Evolutionary conservation across 805 yeast genomes (phyloP).

Genomic region (Sungouiozyma intestinalis): DNA sequence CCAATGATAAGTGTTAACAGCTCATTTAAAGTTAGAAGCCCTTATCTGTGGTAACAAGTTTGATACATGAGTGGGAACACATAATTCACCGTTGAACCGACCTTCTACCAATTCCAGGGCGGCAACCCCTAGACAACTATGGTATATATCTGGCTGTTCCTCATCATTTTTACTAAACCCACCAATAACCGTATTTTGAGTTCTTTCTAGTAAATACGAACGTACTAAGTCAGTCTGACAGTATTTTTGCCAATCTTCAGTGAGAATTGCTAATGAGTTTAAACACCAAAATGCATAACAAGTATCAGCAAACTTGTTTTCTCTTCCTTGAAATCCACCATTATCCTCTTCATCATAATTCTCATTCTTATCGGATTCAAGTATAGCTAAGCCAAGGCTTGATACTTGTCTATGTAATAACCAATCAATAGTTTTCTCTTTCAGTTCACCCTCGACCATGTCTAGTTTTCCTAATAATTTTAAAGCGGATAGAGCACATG

Average conservation of each 20-base stretch:
- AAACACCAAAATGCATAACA: constrained; percentile 83
- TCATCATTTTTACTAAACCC: constrained; percentile 66
- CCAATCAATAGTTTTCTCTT: constrained; percentile 43
- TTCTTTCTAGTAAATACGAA: constrained; percentile 38
- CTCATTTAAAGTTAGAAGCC: neutral
- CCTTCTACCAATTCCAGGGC: constrained; percentile 34
- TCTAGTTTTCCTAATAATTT: constrained; percentile 29
- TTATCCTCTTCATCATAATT: constrained; percentile 38
- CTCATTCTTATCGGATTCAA: constrained; percentile 23
- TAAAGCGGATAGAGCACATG: constrained; percentile 66
- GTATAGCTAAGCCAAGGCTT: constrained; percentile 11
- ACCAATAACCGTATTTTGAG: constrained; percentile 58
- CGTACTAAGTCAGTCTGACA: constrained; percentile 21
- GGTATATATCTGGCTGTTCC: constrained; percentile 62
- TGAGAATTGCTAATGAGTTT: constrained; percentile 44
- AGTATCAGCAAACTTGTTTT: constrained; percentile 75
- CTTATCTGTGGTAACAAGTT: constrained; percentile 1
- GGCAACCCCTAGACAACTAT: constrained; percentile 52
- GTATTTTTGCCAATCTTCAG: constrained; percentile 10
- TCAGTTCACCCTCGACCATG: constrained; percentile 13
- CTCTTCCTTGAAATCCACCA: constrained; percentile 83
- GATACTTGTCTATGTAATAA: constrained; percentile 50
- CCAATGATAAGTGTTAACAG: neutral
- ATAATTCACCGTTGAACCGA: constrained; percentile 21
- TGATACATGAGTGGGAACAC: constrained; percentile 16